phyloP scores from a whole-genome alignment of 805 yeast species.

The Maudiozyma turicensis region DNA sequence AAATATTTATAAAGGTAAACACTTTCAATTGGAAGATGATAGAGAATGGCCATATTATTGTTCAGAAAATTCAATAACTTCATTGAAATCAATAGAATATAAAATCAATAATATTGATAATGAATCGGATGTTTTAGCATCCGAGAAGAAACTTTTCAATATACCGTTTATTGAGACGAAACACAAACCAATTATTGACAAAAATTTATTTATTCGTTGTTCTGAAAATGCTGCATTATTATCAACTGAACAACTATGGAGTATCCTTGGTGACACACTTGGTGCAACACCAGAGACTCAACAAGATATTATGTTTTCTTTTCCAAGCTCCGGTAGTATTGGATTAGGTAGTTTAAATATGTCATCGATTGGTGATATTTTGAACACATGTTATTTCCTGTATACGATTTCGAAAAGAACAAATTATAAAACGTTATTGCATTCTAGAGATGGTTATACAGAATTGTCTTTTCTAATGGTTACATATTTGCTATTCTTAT shows the following conservation, averaged over 20 bases:
- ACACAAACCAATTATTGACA: constrained; percentile 32
- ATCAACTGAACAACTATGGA: constrained; percentile 25
- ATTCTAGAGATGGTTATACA: constrained; percentile 87
- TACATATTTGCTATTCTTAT: constrained; percentile 61
- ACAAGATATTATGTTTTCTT: constrained; percentile 33
- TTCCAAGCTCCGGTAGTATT: constrained; percentile 80
- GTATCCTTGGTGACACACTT: constrained; percentile 10
- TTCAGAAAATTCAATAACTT: constrained; percentile 42
- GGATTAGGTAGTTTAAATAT: constrained; percentile 68
- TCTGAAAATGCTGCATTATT: constrained; percentile 53
- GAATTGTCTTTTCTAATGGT: constrained; percentile 73
- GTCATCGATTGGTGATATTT: constrained; percentile 52
- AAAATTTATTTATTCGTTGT: constrained; percentile 36
- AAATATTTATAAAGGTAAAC: background rate
- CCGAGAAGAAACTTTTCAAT: constrained; percentile 32
- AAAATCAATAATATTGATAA: constrained; percentile 3
- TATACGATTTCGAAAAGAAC: constrained; percentile 20
- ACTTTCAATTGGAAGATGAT: background rate
- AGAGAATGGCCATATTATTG: constrained; percentile 36
- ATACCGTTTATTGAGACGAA: constrained; percentile 37
- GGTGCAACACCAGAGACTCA: background rate
- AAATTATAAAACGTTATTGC: constrained; percentile 43
- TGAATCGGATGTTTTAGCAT: constrained; percentile 9
- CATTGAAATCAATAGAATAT: constrained; percentile 24
- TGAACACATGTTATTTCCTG: constrained; percentile 51